These are phyloP conservation scores for Arthrobotrys musiformis DNA, from an alignment of 2,329 filamentous ascomycete genomes.

Conservation along the genomic window DNA sequence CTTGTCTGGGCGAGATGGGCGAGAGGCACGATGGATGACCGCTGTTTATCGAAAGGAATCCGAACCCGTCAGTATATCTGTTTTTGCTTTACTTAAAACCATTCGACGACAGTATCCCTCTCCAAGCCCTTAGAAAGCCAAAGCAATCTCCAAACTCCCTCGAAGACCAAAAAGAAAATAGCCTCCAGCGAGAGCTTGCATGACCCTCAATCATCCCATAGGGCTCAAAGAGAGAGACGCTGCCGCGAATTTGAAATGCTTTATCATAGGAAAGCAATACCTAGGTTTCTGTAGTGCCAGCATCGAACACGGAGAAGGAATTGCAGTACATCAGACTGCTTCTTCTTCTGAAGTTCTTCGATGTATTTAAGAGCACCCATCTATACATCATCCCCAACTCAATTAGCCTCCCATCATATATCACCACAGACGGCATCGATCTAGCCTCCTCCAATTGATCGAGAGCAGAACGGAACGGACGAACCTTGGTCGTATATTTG, in stretches of 20 bases:
- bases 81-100: conserved; percentile 17
- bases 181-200: conserved; percentile 66
- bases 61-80: conserved; percentile 30
- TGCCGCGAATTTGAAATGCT: conserved; percentile 60
- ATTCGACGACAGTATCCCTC: conserved; percentile 6
- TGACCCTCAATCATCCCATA: conserved; percentile 66
- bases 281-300: conserved; percentile 77
- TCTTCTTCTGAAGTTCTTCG: conserved; percentile 99
- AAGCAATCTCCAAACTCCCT: conserved; percentile 63
- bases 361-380: conserved; percentile 99
- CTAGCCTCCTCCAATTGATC: conserved; percentile 20
- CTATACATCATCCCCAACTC: conserved; percentile 64
- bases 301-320: conserved; percentile 99
- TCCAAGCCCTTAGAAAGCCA: background rate
- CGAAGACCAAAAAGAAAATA: background rate
- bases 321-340: conserved; percentile 99
- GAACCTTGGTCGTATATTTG: conserved; percentile 53
- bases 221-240: conserved; percentile 64
- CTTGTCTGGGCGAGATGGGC: conserved; percentile 99
- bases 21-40: conserved; percentile 98
- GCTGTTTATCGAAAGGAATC: conserved; percentile 82
- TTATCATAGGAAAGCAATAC: conserved; percentile 57
- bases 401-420: conserved; percentile 40
- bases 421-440: background rate
- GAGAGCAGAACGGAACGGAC: conserved; percentile 25